Conservation (phyloP, 2,329 filamentous ascomycete species). For the Xylaria sp. region DNA sequence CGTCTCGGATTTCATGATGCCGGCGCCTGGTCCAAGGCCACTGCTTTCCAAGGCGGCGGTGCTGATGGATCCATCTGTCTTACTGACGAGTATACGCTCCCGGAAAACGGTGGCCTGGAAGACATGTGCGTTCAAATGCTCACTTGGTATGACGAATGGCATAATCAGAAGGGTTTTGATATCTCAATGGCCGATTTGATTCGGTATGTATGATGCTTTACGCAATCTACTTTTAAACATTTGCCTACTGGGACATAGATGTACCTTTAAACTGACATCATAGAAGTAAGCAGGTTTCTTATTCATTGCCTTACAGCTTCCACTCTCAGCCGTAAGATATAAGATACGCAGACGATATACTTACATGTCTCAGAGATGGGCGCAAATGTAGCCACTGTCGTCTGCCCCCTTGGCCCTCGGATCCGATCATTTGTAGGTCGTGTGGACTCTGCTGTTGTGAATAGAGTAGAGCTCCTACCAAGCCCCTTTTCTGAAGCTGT, state of each 20-base stretch:
- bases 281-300: conserved; percentile 19
- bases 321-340: not conserved
- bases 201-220: conserved; percentile 39
- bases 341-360: not conserved
- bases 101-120: conserved; percentile 60
- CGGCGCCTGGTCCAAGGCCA: conserved; percentile 54
- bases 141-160: conserved; percentile 48
- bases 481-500: conserved; percentile 55
- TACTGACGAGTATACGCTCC: conserved; percentile 51
- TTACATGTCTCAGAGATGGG: conserved; percentile 54
- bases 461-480: conserved; percentile 57
- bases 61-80: conserved; percentile 59
- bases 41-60: conserved; percentile 51
- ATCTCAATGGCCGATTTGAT: conserved; percentile 65
- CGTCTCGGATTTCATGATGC: conserved; percentile 62
- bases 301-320: not conserved
- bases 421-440: conserved; percentile 63
- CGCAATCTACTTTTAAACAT: not conserved
- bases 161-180: conserved; percentile 48
- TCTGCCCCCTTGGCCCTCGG: conserved; percentile 57
- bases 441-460: conserved; percentile 54
- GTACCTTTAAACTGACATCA: not conserved
- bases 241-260: not conserved
- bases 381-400: conserved; percentile 60
- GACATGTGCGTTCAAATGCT: conserved; percentile 54